Evolutionary conservation across 2,329 filamentous ascomycete species (phyloP).

Genomic region (Botrytis squamosa): DNA sequence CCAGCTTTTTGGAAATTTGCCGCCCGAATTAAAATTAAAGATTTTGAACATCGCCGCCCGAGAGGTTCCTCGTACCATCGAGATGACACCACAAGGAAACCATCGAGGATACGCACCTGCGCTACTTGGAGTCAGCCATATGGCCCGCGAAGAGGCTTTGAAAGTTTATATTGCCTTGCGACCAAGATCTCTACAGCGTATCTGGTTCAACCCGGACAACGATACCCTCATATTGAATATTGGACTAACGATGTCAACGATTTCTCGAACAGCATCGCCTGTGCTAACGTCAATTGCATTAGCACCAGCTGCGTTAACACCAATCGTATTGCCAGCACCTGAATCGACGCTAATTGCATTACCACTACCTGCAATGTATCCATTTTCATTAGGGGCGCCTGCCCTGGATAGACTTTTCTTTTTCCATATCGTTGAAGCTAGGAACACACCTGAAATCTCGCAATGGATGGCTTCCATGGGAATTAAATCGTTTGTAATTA

Average conservation of each 20-base stretch:
- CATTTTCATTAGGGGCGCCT: no score
- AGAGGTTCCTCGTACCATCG: not conserved
- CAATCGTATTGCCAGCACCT: no score
- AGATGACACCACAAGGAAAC: not conserved
- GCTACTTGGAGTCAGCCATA: not conserved
- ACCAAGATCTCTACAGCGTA: not conserved
- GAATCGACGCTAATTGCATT: no score
- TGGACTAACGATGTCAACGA: no score
- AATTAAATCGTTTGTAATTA: not conserved
- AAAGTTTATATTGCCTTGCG: not conserved
- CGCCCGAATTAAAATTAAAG: not conserved
- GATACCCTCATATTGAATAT: not conserved
- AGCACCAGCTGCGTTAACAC: no score
- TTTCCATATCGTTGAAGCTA: no score
- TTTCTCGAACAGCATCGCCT: no score
- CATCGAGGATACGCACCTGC: not conserved
- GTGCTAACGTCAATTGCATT: no score
- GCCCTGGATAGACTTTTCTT: no score
- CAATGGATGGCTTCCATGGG: not conserved
- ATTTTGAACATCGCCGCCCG: not conserved
- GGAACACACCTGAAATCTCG: fast-evolving
- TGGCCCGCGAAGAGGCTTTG: not conserved
- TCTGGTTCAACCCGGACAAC: not conserved
- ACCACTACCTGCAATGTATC: no score
- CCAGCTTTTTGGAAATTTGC: not conserved